Evolutionary conservation across 495 filamentous ascomycete species (phyloP), one percentile per base, ranked within the genome.

Genomic region (Evansstolkia leycettana): DNA sequence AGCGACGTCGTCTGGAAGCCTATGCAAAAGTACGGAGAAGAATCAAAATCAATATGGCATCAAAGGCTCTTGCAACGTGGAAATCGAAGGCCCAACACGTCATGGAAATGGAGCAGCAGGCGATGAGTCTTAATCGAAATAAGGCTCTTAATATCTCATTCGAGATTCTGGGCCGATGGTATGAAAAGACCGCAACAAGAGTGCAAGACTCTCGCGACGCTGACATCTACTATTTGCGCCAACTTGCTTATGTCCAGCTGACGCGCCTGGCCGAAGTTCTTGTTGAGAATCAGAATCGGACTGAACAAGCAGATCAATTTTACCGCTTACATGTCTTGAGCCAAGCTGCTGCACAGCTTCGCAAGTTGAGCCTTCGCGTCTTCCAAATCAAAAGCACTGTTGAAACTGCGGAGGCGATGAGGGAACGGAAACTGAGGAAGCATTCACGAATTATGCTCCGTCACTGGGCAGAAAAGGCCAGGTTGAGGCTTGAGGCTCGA

Each of bases 21-120:
- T 83, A 84, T 57, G 59, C 64, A 0, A 63, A 65, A 29, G 52
- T 78, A 15, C 60, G 80, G 29, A 57, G 76, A 27, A 66, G 51
- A 31, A 45, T 60, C 15, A 84, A 83, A 48, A 65, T 77, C 34
- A 70, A 64, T 7, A 53, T 80, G 27, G 76, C 66, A 9, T 54
- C 58, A 24, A 54, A 57, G 5, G 53, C 58, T 17, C 39, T 78
- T 29, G 30, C 39, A 3, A 40, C 27, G 8, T 80, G 73, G 74
- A 51, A 48, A n/a, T 47, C 55, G 6, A 62, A 59, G 35, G 54
- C 65, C 5, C 51, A 47, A 5, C 41, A 48, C 13, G 43, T 67
- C 2, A 23, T 52, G n/a, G 55, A 62, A 15, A 52, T 70, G 41
- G 47, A 67, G 14, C 53, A 56, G 20, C 62, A 69, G 43, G 69